Evolutionary conservation across 2,329 filamentous ascomycete genomes (phyloP), one percentile per base, ranked within the genome.

Genomic region (Trichoderma semiorbis): DNA sequence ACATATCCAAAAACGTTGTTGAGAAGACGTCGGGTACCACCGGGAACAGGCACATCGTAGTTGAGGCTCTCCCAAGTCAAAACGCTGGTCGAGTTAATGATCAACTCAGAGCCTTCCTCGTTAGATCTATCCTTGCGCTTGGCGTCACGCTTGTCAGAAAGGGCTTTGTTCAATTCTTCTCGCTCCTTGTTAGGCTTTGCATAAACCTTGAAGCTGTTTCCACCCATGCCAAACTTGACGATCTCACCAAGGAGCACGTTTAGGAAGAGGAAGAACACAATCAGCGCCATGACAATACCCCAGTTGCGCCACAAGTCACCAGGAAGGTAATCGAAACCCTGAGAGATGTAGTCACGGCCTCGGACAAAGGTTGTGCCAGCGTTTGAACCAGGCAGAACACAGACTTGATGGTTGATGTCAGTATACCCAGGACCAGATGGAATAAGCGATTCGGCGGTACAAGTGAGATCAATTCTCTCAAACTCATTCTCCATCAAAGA

Each of bases 401-500:
- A 97, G 1, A 93, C 91, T 81, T 96, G 93, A 76, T 95, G 84
- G 53, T 88, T 84, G 77, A 94, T 90, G 73, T 95, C 86, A 72
- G 82, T 84, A 76, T 97, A 97, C 1, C 86, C 88, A 1, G 88
- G 84, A 0, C 93, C 94, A 4, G 84, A 87, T 0, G 94, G 94
- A 24, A 97, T 85, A 5, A 97, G 83, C 0, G 89, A 93, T 58
- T 87, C 85, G 2, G 84, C 84, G 0, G 88, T 88, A 77, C 94
- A 97, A 0, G 87, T 89, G 78, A 97, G 84, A 32, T 90, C 85
- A 55, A 93, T 84, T 12, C 88, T 83, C 43, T 86, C 85, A 77
- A 97, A 97, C 78, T 97, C 94, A 77, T 97, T 97, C 76, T 93
- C 89, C 93, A 97, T 96, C 81, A 97, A 81, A 2, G 90, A 85